Evolutionary conservation across 352 stramenopile species (phyloP).

Genomic region (Halophytophthora batemanensis): DNA sequence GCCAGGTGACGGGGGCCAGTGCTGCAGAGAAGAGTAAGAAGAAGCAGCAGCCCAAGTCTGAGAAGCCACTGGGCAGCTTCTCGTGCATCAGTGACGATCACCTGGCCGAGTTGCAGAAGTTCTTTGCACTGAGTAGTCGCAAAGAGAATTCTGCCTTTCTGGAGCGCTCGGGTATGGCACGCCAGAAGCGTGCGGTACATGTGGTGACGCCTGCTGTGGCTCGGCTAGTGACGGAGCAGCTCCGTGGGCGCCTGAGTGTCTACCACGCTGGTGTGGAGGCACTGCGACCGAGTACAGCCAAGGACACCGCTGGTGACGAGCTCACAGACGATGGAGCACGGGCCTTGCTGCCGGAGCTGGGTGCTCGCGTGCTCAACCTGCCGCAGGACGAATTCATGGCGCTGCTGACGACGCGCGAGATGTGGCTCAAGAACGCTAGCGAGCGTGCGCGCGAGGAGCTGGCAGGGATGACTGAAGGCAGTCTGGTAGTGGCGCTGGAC

Average conservation of each 20-base stretch:
- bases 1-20: conserved; percentile 16
- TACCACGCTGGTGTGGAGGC: conserved; percentile 66
- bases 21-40: conserved; percentile 21
- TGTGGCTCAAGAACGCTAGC: conserved; percentile 77
- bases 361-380: conserved; percentile 46
- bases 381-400: conserved; percentile 63
- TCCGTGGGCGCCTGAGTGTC: conserved; percentile 46
- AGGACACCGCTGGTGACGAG: conserved; percentile 33
- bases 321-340: conserved; percentile 68
- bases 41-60: conserved; percentile 54
- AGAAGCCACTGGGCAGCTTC: conserved; percentile 68
- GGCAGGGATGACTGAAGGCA: conserved; percentile 52
- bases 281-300: conserved; percentile 24
- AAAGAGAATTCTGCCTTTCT: conserved; percentile 32
- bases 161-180: conserved; percentile 62
- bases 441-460: conserved; percentile 48
- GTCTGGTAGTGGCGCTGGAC: conserved; percentile 64
- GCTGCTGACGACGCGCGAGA: conserved; percentile 62
- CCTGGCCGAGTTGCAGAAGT: conserved; percentile 30
- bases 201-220: conserved; percentile 57
- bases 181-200: conserved; percentile 61
- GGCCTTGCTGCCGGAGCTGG: conserved; percentile 49
- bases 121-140: conserved; percentile 41
- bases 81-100: conserved; percentile 39
- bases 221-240: conserved; percentile 33